Conservation (phyloP, 345 rosid genomes). For the Eucalyptus coolabah region DNA sequence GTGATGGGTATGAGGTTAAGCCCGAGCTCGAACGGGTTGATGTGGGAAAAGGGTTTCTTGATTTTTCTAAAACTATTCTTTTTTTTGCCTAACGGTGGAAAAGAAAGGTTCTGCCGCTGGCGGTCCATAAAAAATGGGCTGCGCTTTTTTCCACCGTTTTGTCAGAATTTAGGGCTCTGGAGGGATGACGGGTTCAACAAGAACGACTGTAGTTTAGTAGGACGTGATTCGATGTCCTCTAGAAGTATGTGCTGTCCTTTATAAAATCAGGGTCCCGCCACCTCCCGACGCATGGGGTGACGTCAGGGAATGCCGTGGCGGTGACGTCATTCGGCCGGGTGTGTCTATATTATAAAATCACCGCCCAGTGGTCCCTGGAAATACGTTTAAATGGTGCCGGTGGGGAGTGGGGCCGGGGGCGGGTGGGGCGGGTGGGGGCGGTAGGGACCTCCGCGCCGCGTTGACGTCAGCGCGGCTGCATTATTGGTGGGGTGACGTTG, state of each 20-base stretch:
- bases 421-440: neutral
- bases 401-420: neutral
- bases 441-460: neutral
- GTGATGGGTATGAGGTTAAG: neutral
- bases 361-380: neutral
- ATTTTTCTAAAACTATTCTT: neutral
- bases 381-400: neutral
- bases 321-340: neutral
- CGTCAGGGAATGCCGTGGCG: neutral
- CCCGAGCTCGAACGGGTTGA: neutral
- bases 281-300: neutral
- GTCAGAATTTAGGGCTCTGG: neutral
- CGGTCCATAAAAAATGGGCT: neutral
- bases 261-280: neutral
- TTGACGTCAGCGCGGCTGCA: neutral
- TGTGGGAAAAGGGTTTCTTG: neutral
- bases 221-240: neutral
- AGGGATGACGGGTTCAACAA: neutral
- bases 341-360: neutral
- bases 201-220: neutral
- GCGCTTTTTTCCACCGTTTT: neutral
- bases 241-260: neutral
- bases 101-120: neutral
- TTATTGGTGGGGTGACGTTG: neutral
- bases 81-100: neutral